Percentiles rank a stretch among this genome's conserved stretches.
Evolutionary conservation across 2,329 filamentous ascomycete species (phyloP).

Genomic region (Xylaria polymorpha): DNA sequence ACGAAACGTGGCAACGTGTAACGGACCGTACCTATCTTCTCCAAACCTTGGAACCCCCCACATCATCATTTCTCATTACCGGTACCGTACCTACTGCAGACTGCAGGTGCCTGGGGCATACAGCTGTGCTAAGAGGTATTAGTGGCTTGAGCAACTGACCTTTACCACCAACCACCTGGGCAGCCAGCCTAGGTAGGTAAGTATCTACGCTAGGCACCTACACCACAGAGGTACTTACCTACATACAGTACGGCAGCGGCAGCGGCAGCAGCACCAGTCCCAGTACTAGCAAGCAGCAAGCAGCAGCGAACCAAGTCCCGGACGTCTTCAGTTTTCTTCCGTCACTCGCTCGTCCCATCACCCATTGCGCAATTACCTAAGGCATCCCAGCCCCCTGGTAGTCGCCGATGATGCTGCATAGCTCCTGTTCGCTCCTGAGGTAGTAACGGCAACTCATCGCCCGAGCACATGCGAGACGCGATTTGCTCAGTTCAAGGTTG

Average conservation of each 20-base stretch:
- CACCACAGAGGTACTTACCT: too few species aligned
- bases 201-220: not conserved
- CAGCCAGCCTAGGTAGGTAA: not conserved
- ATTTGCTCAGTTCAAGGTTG: conserved; percentile 17
- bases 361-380: not conserved
- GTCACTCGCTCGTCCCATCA: not conserved
- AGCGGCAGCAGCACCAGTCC: too few species aligned
- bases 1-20: conserved; percentile 31
- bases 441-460: conserved; percentile 23
- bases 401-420: conserved; percentile 33
- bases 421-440: conserved; percentile 22
- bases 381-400: not conserved
- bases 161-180: not conserved
- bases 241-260: too few species aligned
- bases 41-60: conserved; percentile 4
- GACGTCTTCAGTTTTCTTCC: not conserved
- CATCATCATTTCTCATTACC: conserved; percentile 11
- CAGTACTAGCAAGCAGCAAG: too few species aligned
- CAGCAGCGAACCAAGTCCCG: too few species aligned
- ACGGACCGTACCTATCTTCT: not conserved
- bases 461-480: conserved; percentile 30
- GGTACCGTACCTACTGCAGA: not conserved
- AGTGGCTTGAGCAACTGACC: conserved; percentile 2
- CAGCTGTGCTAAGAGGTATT: not conserved
- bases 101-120: not conserved